A percentile compares a stretch with the other conserved stretches of the same genome.
phyloP scores from a whole-genome alignment of 352 stramenopile genomes.

The Globisporangium takayamanum region DNA sequence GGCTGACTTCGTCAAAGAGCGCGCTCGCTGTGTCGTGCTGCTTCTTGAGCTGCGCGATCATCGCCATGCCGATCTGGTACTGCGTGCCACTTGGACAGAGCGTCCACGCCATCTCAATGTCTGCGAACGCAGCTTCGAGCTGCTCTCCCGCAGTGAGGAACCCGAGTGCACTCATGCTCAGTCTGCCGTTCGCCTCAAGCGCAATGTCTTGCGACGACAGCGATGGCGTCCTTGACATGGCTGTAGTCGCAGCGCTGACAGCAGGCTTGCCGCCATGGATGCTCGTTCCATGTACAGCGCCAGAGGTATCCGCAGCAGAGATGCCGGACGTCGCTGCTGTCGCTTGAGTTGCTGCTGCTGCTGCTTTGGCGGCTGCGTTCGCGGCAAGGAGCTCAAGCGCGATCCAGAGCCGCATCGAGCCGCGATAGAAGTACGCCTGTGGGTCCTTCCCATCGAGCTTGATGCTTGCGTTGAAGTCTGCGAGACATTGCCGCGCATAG shows the following conservation, averaged over 20 bases:
- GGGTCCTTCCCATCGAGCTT: slow-evolving; percentile 69
- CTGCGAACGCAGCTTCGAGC: slow-evolving; percentile 59
- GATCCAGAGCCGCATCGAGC: slow-evolving; percentile 55
- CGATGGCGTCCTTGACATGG: background rate
- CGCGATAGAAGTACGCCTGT: slow-evolving; percentile 72
- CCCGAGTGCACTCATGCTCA: slow-evolving; percentile 8
- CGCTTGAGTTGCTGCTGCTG: background rate
- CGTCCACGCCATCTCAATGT: slow-evolving; percentile 76
- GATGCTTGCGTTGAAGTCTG: slow-evolving; percentile 68
- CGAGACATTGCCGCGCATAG: slow-evolving; percentile 47
- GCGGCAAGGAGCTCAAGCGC: slow-evolving; percentile 35
- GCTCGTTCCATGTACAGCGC: background rate
- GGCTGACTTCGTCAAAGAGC: slow-evolving; percentile 32
- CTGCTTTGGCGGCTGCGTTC: background rate
- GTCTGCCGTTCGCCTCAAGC: slow-evolving; percentile 11
- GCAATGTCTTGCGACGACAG: slow-evolving; percentile 3
- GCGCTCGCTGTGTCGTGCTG: slow-evolving; percentile 29
- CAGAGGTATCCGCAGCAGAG: background rate
- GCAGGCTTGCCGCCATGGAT: background rate
- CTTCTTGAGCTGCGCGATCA: slow-evolving; percentile 65
- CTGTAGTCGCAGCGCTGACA: background rate
- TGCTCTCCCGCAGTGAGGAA: slow-evolving; percentile 36
- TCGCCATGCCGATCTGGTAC: slow-evolving; percentile 68
- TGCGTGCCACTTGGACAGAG: slow-evolving; percentile 29
- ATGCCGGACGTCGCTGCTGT: background rate